phyloP scores from a whole-genome alignment of 2,329 filamentous ascomycete species.

The Colletotrichum shisoi region DNA sequence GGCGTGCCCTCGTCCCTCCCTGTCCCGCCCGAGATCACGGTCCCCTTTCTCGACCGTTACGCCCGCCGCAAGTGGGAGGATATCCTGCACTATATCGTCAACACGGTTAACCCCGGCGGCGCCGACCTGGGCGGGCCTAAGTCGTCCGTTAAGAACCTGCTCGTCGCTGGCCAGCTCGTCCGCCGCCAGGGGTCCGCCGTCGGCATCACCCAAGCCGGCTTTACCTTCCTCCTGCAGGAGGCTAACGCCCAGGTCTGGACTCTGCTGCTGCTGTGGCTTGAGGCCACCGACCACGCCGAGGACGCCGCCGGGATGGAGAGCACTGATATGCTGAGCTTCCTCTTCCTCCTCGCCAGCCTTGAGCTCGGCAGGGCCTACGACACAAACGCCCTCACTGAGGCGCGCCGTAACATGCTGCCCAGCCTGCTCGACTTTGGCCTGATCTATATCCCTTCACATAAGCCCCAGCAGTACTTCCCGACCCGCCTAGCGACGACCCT shows the following conservation, averaged over 20 bases:
- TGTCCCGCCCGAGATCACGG: constrained; percentile 68
- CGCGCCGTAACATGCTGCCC: constrained; percentile 87
- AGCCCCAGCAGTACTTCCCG: constrained; percentile 77
- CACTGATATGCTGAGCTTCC: constrained; percentile 93
- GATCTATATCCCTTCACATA: constrained; percentile 73
- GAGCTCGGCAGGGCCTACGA: constrained; percentile 92
- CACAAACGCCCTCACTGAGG: constrained; percentile 80
- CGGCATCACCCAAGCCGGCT: constrained; percentile 89
- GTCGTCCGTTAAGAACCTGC: constrained; percentile 81
- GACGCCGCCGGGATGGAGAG: constrained; percentile 75
- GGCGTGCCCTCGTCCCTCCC: constrained; percentile 79
- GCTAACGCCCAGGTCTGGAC: constrained; percentile 98
- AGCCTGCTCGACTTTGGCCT: constrained; percentile 92
- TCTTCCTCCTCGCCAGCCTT: constrained; percentile 92
- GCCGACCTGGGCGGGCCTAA: constrained; percentile 64
- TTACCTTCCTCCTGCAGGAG: constrained; percentile 93
- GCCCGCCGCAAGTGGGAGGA: constrained; percentile 93
- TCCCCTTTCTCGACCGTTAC: constrained; percentile 81
- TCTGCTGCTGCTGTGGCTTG: constrained; percentile 89
- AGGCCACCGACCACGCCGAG: constrained; percentile 73
- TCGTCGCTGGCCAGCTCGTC: constrained; percentile 83
- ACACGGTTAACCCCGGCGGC: constrained; percentile 65
- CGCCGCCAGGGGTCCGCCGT: constrained; percentile 62
- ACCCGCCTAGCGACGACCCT: constrained; percentile 94
- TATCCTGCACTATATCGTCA: constrained; percentile 94